phyloP scores from a whole-genome alignment of 495 filamentous ascomycete genomes.

The Letharia columbiana region DNA sequence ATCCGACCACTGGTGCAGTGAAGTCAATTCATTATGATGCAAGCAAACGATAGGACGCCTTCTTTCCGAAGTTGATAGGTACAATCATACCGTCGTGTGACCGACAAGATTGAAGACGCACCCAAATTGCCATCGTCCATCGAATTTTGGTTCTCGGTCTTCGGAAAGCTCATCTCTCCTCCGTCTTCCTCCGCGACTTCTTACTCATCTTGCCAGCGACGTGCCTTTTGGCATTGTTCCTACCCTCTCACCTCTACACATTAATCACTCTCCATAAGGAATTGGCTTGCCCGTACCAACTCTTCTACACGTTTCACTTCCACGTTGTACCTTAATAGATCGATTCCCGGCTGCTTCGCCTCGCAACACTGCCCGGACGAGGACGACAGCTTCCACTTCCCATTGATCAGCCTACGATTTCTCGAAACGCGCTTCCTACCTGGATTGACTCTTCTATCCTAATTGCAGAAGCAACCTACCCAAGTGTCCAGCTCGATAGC shows the following conservation, averaged over 20 bases:
- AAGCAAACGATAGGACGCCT: neutral
- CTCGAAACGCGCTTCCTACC: neutral
- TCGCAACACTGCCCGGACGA: conserved; percentile 10
- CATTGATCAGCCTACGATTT: neutral
- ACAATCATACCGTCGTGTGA: neutral
- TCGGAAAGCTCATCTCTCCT: conserved; percentile 4
- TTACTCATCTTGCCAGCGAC: neutral
- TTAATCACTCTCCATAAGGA: neutral
- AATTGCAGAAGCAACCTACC: conserved; percentile 18
- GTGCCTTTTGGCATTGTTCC: neutral
- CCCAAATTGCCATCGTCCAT: too few species aligned
- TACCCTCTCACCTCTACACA: neutral
- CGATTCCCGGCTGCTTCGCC: conserved; percentile 3
- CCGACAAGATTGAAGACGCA: neutral
- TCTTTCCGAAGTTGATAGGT: neutral
- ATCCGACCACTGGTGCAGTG: neutral
- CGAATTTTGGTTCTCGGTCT: neutral
- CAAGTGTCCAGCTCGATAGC: conserved; percentile 30
- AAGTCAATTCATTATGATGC: neutral
- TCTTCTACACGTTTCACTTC: neutral
- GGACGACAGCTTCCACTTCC: conserved; percentile 5
- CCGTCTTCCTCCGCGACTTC: neutral
- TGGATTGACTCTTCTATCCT: conserved; percentile 5
- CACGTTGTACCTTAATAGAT: conserved; percentile 5
- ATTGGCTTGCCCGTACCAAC: neutral